Evolutionary conservation across 176 grass and related monocot species (phyloP).

Genomic region (Oryza longistaminata): DNA sequence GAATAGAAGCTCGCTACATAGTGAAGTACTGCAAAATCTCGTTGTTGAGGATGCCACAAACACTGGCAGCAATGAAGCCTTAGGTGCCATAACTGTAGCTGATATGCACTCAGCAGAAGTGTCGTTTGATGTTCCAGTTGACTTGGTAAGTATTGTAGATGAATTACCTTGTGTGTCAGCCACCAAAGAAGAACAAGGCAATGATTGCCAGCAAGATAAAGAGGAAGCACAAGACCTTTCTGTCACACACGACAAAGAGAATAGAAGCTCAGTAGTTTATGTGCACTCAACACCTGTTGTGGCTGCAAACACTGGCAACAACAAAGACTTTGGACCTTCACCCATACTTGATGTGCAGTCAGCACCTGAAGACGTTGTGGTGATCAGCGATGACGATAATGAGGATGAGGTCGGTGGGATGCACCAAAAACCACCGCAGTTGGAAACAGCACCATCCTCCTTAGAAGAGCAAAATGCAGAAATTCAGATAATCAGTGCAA

Average conservation of each 20-base stretch:
- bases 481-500: no score
- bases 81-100: no score
- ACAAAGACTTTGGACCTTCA: neutral
- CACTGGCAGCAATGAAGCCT: no score
- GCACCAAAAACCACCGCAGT: conserved; percentile 14
- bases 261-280: neutral
- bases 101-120: no score
- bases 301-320: conserved; percentile 17
- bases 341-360: conserved; percentile 3
- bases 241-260: neutral
- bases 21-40: no score
- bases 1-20: neutral
- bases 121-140: no score
- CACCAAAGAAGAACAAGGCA: neutral
- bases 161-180: no score
- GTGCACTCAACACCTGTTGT: neutral
- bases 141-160: no score
- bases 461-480: neutral
- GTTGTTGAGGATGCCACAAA: no score
- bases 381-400: conserved; percentile 30
- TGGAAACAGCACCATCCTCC: neutral
- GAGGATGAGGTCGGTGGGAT: neutral
- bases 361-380: conserved; percentile 8
- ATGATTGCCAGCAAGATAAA: conserved; percentile 4
- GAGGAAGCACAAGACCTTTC: neutral